A percentile compares a stretch with the other conserved stretches of the same genome.
Evolutionary conservation across 768 basidiomycete species (phyloP).

Genomic region (Mycena sanguinolenta): DNA sequence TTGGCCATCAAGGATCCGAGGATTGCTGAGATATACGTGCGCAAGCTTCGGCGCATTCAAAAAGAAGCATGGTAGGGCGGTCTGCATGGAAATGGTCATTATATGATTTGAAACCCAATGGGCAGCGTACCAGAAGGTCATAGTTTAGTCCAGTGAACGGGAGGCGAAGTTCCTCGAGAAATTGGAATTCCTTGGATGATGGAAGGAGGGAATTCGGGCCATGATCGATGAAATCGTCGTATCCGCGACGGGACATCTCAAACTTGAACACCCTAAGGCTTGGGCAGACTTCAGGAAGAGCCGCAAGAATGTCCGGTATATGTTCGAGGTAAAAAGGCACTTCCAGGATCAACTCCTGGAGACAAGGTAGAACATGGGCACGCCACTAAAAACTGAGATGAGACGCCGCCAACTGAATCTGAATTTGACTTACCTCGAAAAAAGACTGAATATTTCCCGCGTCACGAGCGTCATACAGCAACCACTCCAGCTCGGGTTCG

Average conservation of each 20-base stretch:
- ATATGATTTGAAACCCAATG: background rate
- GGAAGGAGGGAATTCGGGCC: background rate
- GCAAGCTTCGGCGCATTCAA: conserved; percentile 6
- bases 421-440: conserved; percentile 6
- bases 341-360: conserved; percentile 14
- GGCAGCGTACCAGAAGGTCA: conserved; percentile 6
- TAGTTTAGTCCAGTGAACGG: conserved; percentile 10
- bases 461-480: background rate
- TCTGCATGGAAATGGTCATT: conserved; percentile 1
- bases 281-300: conserved; percentile 19
- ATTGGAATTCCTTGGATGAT: background rate
- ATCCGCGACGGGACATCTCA: conserved; percentile 4
- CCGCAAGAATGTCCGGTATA: conserved; percentile 7
- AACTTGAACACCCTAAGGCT: conserved; percentile 8
- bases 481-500: too few relatives aligned
- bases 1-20: background rate
- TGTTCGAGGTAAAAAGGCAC: conserved; percentile 16
- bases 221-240: background rate
- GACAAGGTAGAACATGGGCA: conserved; percentile 5
- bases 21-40: conserved; percentile 17
- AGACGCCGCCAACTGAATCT: background rate
- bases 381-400: conserved; percentile 6
- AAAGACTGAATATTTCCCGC: conserved; percentile 8
- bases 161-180: conserved; percentile 11
- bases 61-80: conserved; percentile 3